These are phyloP conservation scores for Clonostachys byssicola DNA, from an alignment of 2,329 filamentous ascomycete species.

Conservation along the genomic window DNA sequence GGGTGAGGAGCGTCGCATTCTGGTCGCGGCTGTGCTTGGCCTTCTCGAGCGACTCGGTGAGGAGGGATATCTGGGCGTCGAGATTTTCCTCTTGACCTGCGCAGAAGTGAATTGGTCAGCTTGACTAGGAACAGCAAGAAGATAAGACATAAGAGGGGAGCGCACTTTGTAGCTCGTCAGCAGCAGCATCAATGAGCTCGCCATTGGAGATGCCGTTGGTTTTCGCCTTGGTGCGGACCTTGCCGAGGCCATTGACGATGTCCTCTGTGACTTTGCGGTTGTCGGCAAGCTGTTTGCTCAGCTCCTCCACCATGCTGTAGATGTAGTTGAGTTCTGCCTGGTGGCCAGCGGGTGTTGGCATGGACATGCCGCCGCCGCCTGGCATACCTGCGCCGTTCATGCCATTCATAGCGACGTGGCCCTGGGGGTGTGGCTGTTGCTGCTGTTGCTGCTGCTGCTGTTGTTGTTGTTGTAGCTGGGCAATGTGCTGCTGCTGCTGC, in stretches of 20 bases:
- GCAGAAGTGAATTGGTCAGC: neutral
- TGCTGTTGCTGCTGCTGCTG: constrained; percentile 10
- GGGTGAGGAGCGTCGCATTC: constrained; percentile 52
- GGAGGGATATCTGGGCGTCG: constrained; percentile 55
- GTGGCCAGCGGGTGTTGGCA: constrained; percentile 62
- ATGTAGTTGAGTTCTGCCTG: constrained; percentile 66
- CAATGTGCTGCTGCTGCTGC: constrained; percentile 7
- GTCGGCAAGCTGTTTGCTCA: constrained; percentile 58
- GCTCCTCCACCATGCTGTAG: constrained; percentile 63
- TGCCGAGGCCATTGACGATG: constrained; percentile 59
- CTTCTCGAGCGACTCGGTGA: constrained; percentile 59
- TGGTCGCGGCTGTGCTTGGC: constrained; percentile 56
- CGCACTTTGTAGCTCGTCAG: constrained; percentile 53
- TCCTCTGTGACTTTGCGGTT: constrained; percentile 59
- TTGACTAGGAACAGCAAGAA: neutral
- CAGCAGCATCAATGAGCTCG: constrained; percentile 50
- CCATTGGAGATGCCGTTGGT: constrained; percentile 50
- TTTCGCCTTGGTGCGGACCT: constrained; percentile 53
- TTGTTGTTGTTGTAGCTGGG: constrained; percentile 7
- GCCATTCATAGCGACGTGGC: constrained; percentile 9
- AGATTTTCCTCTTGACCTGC: constrained; percentile 55
- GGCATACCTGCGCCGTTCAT: constrained; percentile 49
- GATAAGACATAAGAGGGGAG: neutral
- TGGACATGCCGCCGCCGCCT: constrained; percentile 38
- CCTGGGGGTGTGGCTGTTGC: constrained; percentile 5